phyloP scores from a whole-genome alignment of 257 asterid species.

The Fraxinus anomala region DNA sequence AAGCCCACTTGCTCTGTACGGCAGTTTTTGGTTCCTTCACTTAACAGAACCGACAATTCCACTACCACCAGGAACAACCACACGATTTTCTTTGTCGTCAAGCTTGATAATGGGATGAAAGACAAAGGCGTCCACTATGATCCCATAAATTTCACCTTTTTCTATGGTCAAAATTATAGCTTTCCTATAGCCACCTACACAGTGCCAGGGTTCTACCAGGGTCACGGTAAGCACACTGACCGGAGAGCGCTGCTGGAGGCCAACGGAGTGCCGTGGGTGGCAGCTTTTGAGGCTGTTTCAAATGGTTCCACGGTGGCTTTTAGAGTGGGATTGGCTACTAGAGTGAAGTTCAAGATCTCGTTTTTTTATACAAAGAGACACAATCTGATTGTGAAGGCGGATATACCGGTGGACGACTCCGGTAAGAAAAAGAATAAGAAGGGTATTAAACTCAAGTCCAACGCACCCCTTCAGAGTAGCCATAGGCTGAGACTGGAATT shows the following conservation, averaged over 20 bases:
- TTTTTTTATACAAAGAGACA: slow-evolving; percentile 50
- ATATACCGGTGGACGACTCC: slow-evolving; percentile 49
- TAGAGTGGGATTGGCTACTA: slow-evolving; percentile 55
- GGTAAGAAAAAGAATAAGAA: slow-evolving; percentile 53
- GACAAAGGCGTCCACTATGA: slow-evolving; percentile 73
- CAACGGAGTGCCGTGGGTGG: slow-evolving; percentile 60
- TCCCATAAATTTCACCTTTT: slow-evolving; percentile 43
- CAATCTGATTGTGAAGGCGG: slow-evolving; percentile 35
- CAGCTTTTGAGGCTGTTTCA: slow-evolving; percentile 36
- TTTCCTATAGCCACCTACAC: slow-evolving; percentile 49
- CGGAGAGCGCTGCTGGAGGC: slow-evolving; percentile 35
- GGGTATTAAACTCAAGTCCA: slow-evolving; percentile 56
- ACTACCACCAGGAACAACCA: slow-evolving; percentile 37
- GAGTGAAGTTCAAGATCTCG: slow-evolving; percentile 63
- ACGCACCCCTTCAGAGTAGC: slow-evolving; percentile 26
- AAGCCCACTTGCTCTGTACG: slow-evolving; percentile 59
- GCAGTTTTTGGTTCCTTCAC: slow-evolving; percentile 55
- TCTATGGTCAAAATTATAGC: slow-evolving; percentile 34
- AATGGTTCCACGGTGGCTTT: slow-evolving; percentile 48
- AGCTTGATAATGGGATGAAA: slow-evolving; percentile 64
- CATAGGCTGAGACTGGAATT: slow-evolving; percentile 13
- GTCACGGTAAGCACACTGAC: slow-evolving; percentile 55
- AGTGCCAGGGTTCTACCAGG: slow-evolving; percentile 63
- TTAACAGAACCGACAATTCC: slow-evolving; percentile 45
- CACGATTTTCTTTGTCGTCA: slow-evolving; percentile 54